A percentile compares a stretch with the other conserved stretches of the same genome.
phyloP scores from a whole-genome alignment of 2,329 filamentous ascomycete genomes.

The Hymenotorrendiella dingleyae region DNA sequence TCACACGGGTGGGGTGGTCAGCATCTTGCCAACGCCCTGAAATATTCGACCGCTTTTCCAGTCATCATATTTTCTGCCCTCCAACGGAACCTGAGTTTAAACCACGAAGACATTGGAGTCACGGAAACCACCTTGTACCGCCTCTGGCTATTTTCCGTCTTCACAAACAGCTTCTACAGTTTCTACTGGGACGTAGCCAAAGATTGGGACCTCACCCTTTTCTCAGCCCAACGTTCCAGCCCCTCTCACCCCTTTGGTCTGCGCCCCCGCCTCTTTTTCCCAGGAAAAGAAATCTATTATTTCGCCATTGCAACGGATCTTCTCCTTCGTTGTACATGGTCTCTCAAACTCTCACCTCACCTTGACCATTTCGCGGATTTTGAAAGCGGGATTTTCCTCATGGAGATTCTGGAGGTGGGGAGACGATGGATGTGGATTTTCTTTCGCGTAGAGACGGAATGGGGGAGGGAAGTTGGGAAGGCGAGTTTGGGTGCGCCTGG shows the following conservation, averaged over 20 bases:
- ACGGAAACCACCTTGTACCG: constrained; percentile 42
- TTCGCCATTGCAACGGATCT: constrained; percentile 72
- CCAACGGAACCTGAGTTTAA: constrained; percentile 53
- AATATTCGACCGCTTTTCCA: constrained; percentile 91
- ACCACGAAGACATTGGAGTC: constrained; percentile 31
- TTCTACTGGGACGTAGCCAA: constrained; percentile 98
- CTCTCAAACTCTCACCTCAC: constrained; percentile 76
- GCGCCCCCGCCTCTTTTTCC: constrained; percentile 67
- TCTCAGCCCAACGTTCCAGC: constrained; percentile 48
- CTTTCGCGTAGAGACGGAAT: constrained; percentile 91
- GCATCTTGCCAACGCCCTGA: constrained; percentile 87
- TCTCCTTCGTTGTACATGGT: constrained; percentile 82
- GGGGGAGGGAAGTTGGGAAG: constrained; percentile 51
- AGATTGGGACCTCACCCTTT: constrained; percentile 91
- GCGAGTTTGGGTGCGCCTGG: constrained; percentile 43
- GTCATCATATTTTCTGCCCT: constrained; percentile 77
- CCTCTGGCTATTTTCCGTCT: constrained; percentile 65
- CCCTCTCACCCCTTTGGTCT: constrained; percentile 70
- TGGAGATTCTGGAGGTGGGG: constrained; percentile 81
- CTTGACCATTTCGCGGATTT: constrained; percentile 80
- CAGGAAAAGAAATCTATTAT: constrained; percentile 73
- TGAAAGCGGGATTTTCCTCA: constrained; percentile 81
- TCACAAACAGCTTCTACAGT: constrained; percentile 85
- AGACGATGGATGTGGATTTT: constrained; percentile 97
- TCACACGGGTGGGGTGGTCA: constrained; percentile 70